Evolutionary conservation across 208 protist genomes (phyloP), one percentile per base, ranked within the genome.

Genomic region (Vickermania spadyakhi): DNA sequence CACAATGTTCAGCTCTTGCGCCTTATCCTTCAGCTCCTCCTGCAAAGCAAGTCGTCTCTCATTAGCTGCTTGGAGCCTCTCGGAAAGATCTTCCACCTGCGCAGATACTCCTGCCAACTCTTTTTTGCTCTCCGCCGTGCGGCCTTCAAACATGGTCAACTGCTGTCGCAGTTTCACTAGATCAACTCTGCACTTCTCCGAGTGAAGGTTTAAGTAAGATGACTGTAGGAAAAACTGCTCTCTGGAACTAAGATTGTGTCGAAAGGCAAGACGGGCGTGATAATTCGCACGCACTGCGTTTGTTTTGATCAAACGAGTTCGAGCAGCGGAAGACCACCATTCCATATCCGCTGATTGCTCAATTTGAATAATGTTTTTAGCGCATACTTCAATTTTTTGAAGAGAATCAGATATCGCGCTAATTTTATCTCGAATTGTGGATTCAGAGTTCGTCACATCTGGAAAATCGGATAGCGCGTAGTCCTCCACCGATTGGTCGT

Each of bases 271-370:
- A 2, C 75, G 75, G 0, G 77, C 76, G 65, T 93, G 86, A 58
- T 89, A 93, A 68, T 84, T 86, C 0, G 67, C 70, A 4, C 86
- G 80, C 11, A 88, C 73, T 1, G 70, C 65, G 36, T 55, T 22
- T 11, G 79, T 64, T 68, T 90, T 90, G 66, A 93, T 77, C n/a
- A 81, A 70, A 2, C 86, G 71, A 30, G 81, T 81, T 2, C 70
- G 65, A 65, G 86, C 68, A 11, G 86, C 86, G 13, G 86, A 93
- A 18, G 73, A 62, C 81, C 82, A 93, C 83, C 83, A 93, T 49
- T 66, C 58, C 29, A 67, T 65, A 0, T 52, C 66, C 0, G 66
- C 63, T 25, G 73, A 66, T 1, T 52, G 56, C n/a, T 68, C 54
- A 45, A 45, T 45, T 45, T 45, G 36, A 45, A 45, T 45, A 45